A percentile compares a stretch with the other conserved stretches of the same genome.
phyloP scores from a whole-genome alignment of 2,329 filamentous ascomycete species.

The Neurospora sp. region DNA sequence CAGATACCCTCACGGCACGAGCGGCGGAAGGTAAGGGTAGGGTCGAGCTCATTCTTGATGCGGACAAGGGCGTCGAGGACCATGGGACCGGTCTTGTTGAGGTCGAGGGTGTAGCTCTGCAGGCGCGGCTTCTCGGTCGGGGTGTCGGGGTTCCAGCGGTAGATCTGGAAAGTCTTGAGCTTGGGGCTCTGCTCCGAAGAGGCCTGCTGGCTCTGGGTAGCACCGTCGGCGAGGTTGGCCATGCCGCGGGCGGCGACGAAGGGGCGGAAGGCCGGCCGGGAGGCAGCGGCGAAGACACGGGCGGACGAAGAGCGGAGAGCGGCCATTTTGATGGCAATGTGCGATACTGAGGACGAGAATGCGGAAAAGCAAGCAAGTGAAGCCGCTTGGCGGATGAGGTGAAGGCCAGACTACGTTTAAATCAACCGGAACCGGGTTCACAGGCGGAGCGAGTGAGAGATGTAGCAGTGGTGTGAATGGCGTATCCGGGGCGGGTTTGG shows the following conservation, averaged over 20 bases:
- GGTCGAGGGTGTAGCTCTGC: conserved; percentile 88
- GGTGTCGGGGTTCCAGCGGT: conserved; percentile 95
- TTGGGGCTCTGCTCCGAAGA: conserved; percentile 49
- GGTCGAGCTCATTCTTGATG: conserved; percentile 98
- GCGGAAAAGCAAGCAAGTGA: background rate
- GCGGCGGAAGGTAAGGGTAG: conserved; percentile 89
- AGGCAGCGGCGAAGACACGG: conserved; percentile 38
- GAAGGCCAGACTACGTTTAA: background rate
- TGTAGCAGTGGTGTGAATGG: conserved; percentile 6
- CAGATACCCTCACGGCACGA: conserved; percentile 98
- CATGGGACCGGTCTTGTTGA: conserved; percentile 99
- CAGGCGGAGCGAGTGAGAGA: background rate
- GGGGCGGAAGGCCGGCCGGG: conserved; percentile 29
- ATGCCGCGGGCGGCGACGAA: conserved; percentile 16
- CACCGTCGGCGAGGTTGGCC: conserved; percentile 24
- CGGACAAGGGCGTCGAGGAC: conserved; percentile 91
- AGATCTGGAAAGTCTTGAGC: conserved; percentile 95
- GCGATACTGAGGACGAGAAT: conserved; percentile 1
- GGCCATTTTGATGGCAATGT: conserved; percentile 37
- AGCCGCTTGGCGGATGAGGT: background rate
- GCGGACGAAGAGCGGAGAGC: conserved; percentile 49
- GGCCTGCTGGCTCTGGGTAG: conserved; percentile 42
- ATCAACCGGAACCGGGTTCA: conserved; percentile 1
- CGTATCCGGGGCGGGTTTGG: conserved; percentile 1
- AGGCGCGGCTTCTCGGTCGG: conserved; percentile 89